Percentiles rank a stretch among this genome's conserved stretches.
phyloP scores from a whole-genome alignment of 2,329 filamentous ascomycete species.

The Sphaerulina musiva region DNA sequence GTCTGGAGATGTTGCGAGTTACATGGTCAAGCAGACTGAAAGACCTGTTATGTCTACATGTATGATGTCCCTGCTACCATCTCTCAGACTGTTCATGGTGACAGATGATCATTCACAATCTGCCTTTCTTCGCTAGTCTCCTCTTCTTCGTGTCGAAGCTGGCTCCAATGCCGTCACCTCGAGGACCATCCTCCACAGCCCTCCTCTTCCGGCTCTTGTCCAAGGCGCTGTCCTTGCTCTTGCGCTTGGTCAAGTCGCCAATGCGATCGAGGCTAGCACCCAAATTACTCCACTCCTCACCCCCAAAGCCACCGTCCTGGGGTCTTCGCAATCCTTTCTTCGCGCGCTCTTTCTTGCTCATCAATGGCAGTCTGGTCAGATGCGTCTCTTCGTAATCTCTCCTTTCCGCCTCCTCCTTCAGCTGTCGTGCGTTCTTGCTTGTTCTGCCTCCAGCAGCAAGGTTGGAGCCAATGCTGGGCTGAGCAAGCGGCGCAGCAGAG shows the following conservation, averaged over 20 bases:
- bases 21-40: too few relatives aligned
- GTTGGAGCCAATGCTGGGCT: constrained; percentile 87
- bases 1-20: too few relatives aligned
- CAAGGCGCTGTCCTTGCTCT: constrained; percentile 54
- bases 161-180: constrained; percentile 63
- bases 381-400: constrained; percentile 87
- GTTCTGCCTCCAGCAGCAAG: constrained; percentile 69
- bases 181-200: constrained; percentile 63
- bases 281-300: constrained; percentile 86
- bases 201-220: constrained; percentile 86
- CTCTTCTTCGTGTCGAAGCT: constrained; percentile 65
- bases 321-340: constrained; percentile 50
- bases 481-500: constrained; percentile 69
- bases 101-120: constrained; percentile 22
- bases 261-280: constrained; percentile 83
- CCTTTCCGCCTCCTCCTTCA: constrained; percentile 70
- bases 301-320: constrained; percentile 62
- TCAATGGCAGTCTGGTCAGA: constrained; percentile 76
- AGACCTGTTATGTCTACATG: too few relatives aligned
- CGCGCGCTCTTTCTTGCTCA: constrained; percentile 75
- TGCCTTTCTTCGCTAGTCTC: constrained; percentile 38
- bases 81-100: background rate
- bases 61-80: too few relatives aligned
- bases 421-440: constrained; percentile 69
- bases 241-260: constrained; percentile 69